Base-by-base conservation (phyloP, 2,329 filamentous ascomycete species). In the Paraphaeosphaeria sporulosa region DNA sequence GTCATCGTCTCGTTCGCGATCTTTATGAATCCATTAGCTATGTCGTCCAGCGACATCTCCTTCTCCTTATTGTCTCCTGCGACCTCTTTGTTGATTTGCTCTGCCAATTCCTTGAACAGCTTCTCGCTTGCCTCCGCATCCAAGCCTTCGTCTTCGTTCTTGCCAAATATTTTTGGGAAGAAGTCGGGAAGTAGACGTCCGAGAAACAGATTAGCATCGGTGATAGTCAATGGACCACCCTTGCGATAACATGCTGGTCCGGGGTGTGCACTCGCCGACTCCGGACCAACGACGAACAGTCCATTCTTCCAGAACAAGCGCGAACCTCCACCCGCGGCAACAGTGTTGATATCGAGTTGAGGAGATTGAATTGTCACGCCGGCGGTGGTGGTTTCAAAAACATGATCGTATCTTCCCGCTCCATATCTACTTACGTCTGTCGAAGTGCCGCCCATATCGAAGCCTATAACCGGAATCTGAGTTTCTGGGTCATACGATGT, bases 91-190 rank as follows among this genome's bases (percentile, higher is more conserved):
- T 96, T 95, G 71, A 97, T 90, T 69, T 92, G 84, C 42, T 90
- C 85, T 0, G 93, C 87, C 10, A 97, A 81, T 67, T 93, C 88
- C 64, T 90, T 84, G 62, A 97, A 91, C 0, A 92, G 85, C 68
- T 86, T 88, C 74, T 88, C 86, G 69, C 92, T 96, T 0, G 91
- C 90, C 58, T 90, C 85, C 1, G 86, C 82, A 72, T 97, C 93
- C 1, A 97, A 79, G 0, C 89, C 89, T 75, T 95, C 87, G 59
- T 97, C 85, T 74, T 97, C 94, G 47, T 94, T 90, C 75, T 92
- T 90, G 48, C 94, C 94, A 69, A 98, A 97, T 60, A 98, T 97
- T 75, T 94, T 94, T 0, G 94, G 94, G 72, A 97, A 97, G 82
- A 95, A 96, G 63, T 96, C 92, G 0, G 94, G 94, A 1, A 97